These are phyloP conservation scores for Parastagonospora nodorum DNA, from an alignment of 2,329 filamentous ascomycete genomes.

Conservation along the genomic window DNA sequence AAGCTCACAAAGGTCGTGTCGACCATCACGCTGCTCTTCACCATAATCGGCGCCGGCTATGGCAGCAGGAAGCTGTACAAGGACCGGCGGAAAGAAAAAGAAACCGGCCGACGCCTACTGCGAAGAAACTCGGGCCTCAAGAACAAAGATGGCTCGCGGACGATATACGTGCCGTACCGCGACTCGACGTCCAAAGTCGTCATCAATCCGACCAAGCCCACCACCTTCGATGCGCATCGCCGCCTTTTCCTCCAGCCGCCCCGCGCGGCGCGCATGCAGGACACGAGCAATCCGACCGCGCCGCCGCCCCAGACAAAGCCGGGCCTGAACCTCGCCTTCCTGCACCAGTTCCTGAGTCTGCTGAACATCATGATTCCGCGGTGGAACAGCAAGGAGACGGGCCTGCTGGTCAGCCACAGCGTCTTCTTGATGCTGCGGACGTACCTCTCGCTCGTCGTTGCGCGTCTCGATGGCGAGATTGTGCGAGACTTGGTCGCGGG, in stretches of 20 bases:
- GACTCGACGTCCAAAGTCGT: constrained; percentile 86
- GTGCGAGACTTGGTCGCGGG: constrained; percentile 95
- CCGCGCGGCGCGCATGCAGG: constrained; percentile 75
- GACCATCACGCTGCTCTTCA: constrained; percentile 74
- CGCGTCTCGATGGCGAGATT: constrained; percentile 91
- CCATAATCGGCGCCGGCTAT: constrained; percentile 79
- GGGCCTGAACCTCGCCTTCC: constrained; percentile 89
- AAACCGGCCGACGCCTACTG: constrained; percentile 80
- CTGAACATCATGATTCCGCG: constrained; percentile 97
- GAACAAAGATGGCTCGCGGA: constrained; percentile 92
- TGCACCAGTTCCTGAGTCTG: constrained; percentile 94
- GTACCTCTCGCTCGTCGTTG: constrained; percentile 91
- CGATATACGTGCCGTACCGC: constrained; percentile 93
- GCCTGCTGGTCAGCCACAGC: constrained; percentile 84
- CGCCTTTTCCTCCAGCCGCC: constrained; percentile 91
- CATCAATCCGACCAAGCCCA: constrained; percentile 85
- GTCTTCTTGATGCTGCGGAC: constrained; percentile 89
- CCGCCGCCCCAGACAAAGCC: constrained; percentile 91
- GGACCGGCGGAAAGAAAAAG: constrained; percentile 73
- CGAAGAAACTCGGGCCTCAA: constrained; percentile 90
- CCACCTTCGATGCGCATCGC: constrained; percentile 95
- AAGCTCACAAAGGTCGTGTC: constrained; percentile 74
- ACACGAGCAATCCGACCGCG: constrained; percentile 67
- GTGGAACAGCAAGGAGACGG: constrained; percentile 95
- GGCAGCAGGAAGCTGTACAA: constrained; percentile 80